phyloP scores from a whole-genome alignment of 2,329 filamentous ascomycete species.

The Pseudogymnoascus verrucosus region DNA sequence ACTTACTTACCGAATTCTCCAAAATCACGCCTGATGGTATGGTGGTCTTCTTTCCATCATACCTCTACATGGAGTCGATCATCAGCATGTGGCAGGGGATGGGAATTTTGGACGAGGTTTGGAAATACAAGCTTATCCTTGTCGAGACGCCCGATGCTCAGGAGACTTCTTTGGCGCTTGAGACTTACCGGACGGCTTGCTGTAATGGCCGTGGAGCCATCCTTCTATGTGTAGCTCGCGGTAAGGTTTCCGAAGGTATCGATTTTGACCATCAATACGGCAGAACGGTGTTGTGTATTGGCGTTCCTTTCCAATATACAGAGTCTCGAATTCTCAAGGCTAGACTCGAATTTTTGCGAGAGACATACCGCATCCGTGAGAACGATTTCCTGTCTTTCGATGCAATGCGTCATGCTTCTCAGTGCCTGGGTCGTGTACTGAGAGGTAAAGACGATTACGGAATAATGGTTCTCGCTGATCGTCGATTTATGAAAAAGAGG shows the following conservation, averaged over 20 bases:
- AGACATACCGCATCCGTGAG: slow-evolving; percentile 93
- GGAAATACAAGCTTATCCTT: slow-evolving; percentile 97
- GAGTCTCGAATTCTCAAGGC: slow-evolving; percentile 96
- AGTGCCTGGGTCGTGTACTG: slow-evolving; percentile 89
- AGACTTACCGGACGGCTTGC: slow-evolving; percentile 95
- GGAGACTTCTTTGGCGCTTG: slow-evolving; percentile 88
- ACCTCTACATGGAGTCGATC: slow-evolving; percentile 98
- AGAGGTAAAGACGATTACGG: slow-evolving; percentile 98
- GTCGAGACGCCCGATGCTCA: slow-evolving; percentile 97
- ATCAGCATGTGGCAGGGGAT: slow-evolving; percentile 99
- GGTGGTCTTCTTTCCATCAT: slow-evolving; percentile 98
- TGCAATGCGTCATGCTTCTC: slow-evolving; percentile 97
- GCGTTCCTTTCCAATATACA: slow-evolving; percentile 97
- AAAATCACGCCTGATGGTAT: slow-evolving; percentile 94
- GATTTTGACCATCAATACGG: slow-evolving; percentile 99
- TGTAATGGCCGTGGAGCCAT: slow-evolving; percentile 94
- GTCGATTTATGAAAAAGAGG: slow-evolving; percentile 86
- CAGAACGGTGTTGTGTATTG: slow-evolving; percentile 89
- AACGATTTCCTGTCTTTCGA: slow-evolving; percentile 98
- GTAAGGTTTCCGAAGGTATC: slow-evolving; percentile 95
- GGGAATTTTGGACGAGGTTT: slow-evolving; percentile 94
- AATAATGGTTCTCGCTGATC: slow-evolving; percentile 97
- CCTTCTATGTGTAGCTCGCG: slow-evolving; percentile 87
- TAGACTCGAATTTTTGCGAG: slow-evolving; percentile 87
- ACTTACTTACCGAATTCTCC: slow-evolving; percentile 85